Evolutionary conservation across 106 monocot species (phyloP).

Genomic region (Cymbidium sinense): DNA sequence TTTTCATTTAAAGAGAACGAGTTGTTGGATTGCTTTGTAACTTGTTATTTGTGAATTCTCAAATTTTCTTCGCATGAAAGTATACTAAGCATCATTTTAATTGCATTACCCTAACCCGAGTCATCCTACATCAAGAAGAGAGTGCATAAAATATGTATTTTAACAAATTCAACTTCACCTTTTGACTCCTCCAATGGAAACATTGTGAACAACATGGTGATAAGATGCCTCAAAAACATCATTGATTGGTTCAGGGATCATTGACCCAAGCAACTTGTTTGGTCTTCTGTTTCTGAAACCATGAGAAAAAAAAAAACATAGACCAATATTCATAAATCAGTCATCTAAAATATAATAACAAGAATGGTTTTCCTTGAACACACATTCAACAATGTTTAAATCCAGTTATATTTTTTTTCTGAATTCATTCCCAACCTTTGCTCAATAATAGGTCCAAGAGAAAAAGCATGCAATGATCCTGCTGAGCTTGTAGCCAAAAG

Average conservation of each 20-base stretch:
- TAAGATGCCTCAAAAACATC: conserved; percentile 66
- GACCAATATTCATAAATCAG: not conserved
- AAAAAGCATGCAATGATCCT: conserved; percentile 87
- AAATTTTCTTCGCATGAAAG: not conserved
- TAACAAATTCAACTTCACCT: conserved; percentile 32
- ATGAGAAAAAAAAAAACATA: not conserved
- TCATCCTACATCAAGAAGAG: not conserved
- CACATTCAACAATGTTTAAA: not conserved
- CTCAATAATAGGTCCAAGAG: conserved; percentile 44
- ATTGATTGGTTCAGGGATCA: conserved; percentile 68
- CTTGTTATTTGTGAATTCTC: too few relatives aligned
- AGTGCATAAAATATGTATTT: not conserved
- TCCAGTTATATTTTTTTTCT: not conserved
- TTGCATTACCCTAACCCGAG: too few relatives aligned
- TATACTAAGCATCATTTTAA: not conserved
- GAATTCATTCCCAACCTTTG: conserved; percentile 34
- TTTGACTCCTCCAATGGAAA: conserved; percentile 55
- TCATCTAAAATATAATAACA: not conserved
- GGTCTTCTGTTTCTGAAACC: conserved; percentile 24
- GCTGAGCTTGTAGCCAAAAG: conserved; percentile 86
- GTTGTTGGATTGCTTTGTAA: too few relatives aligned
- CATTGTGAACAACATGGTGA: conserved; percentile 87
- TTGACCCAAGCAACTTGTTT: conserved; percentile 50
- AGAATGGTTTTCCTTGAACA: not conserved
- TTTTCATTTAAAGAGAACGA: too few relatives aligned